Evolutionary conservation across 257 asterid species (phyloP).

Genomic region (Solanum dulcamara): DNA sequence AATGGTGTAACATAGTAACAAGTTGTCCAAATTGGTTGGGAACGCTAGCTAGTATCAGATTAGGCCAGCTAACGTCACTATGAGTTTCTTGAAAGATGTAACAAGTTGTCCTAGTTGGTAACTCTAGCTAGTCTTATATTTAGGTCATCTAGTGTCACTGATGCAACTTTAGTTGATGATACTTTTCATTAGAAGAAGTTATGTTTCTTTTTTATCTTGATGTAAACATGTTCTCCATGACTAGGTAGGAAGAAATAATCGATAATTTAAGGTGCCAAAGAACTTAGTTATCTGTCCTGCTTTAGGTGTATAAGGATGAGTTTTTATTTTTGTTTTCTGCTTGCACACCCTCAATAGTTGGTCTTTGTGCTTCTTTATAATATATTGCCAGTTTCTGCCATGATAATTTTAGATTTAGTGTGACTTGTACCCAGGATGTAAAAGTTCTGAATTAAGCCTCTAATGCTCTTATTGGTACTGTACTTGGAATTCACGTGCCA

Average conservation of each 20-base stretch:
- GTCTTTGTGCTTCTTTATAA: neutral
- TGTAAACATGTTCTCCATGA: neutral
- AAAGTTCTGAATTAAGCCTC: neutral
- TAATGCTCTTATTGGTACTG: neutral
- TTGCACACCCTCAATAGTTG: neutral
- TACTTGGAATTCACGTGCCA: neutral
- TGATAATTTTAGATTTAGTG: neutral
- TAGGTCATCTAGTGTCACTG: neutral
- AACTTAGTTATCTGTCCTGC: neutral
- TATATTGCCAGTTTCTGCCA: neutral
- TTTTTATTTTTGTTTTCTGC: neutral
- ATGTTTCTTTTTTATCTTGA: neutral
- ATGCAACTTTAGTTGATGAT: neutral
- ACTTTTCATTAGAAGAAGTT: neutral
- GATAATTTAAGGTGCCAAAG: neutral
- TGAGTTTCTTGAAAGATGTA: neutral
- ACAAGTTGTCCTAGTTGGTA: neutral
- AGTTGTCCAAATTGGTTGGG: neutral
- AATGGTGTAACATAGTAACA: neutral
- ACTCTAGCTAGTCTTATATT: neutral
- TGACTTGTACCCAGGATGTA: neutral
- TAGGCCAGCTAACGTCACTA: neutral
- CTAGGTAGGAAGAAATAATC: neutral
- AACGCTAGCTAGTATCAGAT: neutral
- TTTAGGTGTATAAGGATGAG: neutral